phyloP scores from a whole-genome alignment of 495 filamentous ascomycete species.

The Penicillium nucicola region DNA sequence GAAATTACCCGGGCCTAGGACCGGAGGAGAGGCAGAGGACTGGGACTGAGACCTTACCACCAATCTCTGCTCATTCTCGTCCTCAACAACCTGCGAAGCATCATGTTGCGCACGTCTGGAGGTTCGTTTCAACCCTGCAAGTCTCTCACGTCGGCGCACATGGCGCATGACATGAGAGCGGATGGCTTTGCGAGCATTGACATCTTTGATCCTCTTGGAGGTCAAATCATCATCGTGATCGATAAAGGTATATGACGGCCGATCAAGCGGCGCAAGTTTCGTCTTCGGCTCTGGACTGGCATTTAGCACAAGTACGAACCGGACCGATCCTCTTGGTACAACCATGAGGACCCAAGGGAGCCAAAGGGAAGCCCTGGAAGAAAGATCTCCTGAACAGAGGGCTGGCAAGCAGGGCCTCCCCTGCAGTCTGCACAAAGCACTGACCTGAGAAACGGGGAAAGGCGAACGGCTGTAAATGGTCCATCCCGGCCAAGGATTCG shows the following conservation, averaged over 20 bases:
- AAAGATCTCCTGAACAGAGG: too few relatives aligned
- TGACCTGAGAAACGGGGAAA: slow-evolving; percentile 25
- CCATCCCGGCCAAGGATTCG: slow-evolving; percentile 22
- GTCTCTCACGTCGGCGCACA: slow-evolving; percentile 35
- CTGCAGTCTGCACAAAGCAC: slow-evolving; percentile 9
- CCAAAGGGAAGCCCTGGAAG: background rate
- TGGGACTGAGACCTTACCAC: slow-evolving; percentile 15
- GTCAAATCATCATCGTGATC: slow-evolving; percentile 38
- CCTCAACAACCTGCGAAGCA: background rate
- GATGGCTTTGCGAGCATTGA: slow-evolving; percentile 34
- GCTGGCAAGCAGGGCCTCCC: background rate
- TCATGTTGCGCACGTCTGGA: slow-evolving; percentile 15
- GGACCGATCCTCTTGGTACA: background rate
- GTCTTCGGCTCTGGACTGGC: slow-evolving; percentile 11
- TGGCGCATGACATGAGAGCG: slow-evolving; percentile 41
- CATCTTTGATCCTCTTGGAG: slow-evolving; percentile 37
- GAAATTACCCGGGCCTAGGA: background rate
- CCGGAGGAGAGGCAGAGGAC: slow-evolving; percentile 9
- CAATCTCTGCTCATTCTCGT: slow-evolving; percentile 10
- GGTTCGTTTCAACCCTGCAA: slow-evolving; percentile 31
- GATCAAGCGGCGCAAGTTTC: slow-evolving; percentile 21
- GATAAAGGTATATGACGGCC: slow-evolving; percentile 36
- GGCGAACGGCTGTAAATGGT: slow-evolving; percentile 24
- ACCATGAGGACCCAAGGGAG: background rate
- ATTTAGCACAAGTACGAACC: slow-evolving; percentile 8